phyloP scores from a whole-genome alignment of 208 protist species.

The Leishmania tarentolae region DNA sequence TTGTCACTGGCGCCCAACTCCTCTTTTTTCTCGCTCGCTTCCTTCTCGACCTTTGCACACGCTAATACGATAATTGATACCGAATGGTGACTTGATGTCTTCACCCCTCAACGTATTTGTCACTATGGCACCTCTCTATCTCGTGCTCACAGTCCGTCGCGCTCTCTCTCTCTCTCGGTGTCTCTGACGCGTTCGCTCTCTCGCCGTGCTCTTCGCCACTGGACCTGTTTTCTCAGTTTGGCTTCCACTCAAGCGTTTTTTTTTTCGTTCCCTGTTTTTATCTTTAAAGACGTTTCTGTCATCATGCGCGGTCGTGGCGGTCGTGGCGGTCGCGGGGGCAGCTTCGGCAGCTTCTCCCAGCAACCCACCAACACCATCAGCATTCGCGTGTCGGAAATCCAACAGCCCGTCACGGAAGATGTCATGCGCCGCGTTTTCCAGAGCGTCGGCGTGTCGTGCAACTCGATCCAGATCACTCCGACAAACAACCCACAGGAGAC shows the following conservation, averaged over 20 bases:
- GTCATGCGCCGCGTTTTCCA: slow-evolving; percentile 88
- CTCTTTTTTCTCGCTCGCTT: background rate
- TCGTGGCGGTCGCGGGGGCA: slow-evolving; percentile 39
- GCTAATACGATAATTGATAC: background rate
- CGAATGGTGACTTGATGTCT: background rate
- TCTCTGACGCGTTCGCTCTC: no score
- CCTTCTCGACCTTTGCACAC: background rate
- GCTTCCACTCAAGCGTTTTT: background rate
- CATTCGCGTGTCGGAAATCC: slow-evolving; percentile 76
- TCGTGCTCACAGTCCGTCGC: background rate
- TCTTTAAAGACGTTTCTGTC: background rate
- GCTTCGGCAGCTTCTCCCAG: slow-evolving; percentile 26
- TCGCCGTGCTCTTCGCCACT: background rate
- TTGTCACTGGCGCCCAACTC: background rate
- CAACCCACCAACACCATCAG: slow-evolving; percentile 67
- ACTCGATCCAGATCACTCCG: slow-evolving; percentile 60
- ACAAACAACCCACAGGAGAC: slow-evolving; percentile 63
- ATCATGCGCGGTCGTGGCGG: slow-evolving; percentile 42
- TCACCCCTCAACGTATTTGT: background rate
- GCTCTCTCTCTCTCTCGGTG: background rate
- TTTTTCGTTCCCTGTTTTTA: background rate
- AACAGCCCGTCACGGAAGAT: slow-evolving; percentile 83
- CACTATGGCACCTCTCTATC: no score
- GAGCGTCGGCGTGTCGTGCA: slow-evolving; percentile 66
- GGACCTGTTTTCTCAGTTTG: background rate